Percentiles rank a stretch among this genome's conserved stretches.
phyloP scores from a whole-genome alignment of 2,329 filamentous ascomycete species.

The Colletotrichum falcatum region DNA sequence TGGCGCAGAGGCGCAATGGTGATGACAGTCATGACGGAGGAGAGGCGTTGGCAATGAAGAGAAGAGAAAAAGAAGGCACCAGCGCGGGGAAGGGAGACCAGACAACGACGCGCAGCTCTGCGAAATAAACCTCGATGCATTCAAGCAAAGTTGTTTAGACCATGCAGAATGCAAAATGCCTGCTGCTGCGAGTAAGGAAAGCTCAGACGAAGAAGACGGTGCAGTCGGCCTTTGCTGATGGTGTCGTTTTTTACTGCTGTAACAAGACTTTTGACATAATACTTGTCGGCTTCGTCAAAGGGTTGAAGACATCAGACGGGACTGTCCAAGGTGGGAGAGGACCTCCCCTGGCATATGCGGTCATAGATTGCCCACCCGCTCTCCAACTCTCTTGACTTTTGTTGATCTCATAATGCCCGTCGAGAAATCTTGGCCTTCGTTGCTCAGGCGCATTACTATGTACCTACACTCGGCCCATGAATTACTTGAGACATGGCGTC shows the following conservation, averaged over 20 bases:
- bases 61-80: not conserved
- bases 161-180: conserved; percentile 22
- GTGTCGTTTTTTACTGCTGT: too few relatives aligned
- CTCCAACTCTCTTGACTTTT: not conserved
- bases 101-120: conserved; percentile 24
- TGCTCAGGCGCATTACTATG: conserved; percentile 2
- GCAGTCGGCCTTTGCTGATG: too few relatives aligned
- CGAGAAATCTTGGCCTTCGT: not conserved
- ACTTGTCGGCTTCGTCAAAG: conserved; percentile 20
- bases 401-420: not conserved
- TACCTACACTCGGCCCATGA: conserved; percentile 17
- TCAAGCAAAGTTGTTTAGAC: not conserved
- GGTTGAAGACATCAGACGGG: conserved; percentile 3
- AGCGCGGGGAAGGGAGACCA: not conserved
- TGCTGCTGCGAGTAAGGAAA: conserved; percentile 18
- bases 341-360: not conserved
- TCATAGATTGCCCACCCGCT: not conserved
- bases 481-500: conserved; percentile 34
- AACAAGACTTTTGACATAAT: too few relatives aligned
- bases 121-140: conserved; percentile 22
- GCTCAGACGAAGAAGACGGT: conserved; percentile 27
- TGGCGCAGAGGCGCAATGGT: not conserved
- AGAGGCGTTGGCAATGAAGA: conserved; percentile 11
- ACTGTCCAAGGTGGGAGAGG: not conserved
- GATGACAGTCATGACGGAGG: conserved; percentile 1